These are phyloP conservation scores for Lolium multiflorum DNA, from an alignment of 176 grass and related monocot species.

Conservation along the genomic window DNA sequence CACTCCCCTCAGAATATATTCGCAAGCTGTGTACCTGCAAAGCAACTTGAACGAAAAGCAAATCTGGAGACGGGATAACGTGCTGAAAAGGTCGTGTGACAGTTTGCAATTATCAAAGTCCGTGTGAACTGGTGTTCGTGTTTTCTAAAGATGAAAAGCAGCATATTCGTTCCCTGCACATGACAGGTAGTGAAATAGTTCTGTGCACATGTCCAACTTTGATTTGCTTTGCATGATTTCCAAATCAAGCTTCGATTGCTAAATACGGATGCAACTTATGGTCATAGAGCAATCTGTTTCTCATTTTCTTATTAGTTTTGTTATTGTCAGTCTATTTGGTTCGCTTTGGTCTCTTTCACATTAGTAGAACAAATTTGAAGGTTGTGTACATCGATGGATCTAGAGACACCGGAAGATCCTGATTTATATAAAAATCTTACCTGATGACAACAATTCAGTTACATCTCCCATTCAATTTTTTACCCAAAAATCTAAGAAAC, in stretches of 20 bases:
- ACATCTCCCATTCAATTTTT: background rate
- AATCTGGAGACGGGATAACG: conserved; percentile 31
- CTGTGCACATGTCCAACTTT: background rate
- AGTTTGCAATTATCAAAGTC: conserved; percentile 32
- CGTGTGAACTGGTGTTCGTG: conserved; percentile 35
- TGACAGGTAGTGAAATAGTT: conserved; percentile 28
- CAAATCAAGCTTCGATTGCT: background rate
- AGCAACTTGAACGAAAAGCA: conserved; percentile 11
- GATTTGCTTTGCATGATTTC: background rate
- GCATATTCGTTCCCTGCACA: background rate
- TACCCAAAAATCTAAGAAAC: too few relatives aligned
- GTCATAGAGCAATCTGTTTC: background rate
- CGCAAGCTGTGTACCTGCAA: too few relatives aligned
- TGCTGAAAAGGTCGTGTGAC: conserved; percentile 38
- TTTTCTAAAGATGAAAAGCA: conserved; percentile 43
- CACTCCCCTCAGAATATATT: too few relatives aligned
- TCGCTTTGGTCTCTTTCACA: background rate
- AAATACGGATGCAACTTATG: background rate
- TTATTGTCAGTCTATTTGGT: background rate
- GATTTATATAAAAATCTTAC: background rate
- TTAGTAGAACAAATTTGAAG: background rate
- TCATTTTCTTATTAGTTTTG: background rate
- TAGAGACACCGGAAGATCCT: background rate
- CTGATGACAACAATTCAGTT: background rate
- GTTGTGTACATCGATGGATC: background rate